Evolutionary conservation across 2,329 filamentous ascomycete genomes (phyloP), one percentile per base, ranked within the genome.

Genomic region (Claviceps sp.): DNA sequence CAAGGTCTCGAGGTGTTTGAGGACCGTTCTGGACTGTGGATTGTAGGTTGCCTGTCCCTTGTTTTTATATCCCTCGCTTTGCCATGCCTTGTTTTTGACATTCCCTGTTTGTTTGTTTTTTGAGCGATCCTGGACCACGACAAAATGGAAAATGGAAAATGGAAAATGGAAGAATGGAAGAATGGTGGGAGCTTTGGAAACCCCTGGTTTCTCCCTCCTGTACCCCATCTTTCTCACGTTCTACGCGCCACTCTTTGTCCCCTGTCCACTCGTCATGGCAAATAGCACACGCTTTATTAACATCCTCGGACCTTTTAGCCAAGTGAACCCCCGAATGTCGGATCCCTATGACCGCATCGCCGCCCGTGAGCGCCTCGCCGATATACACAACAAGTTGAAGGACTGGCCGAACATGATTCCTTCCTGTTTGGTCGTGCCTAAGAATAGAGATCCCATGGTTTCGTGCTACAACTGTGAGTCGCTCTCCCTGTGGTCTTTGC

Each of bases 331-430:
- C 18, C 50, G 54, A 37, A 46, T 50, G 11, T 42, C 54, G 48
- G 54, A 58, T 9, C 16, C 47, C 9, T 47, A 55, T 50, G 52
- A 60, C 2, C 56, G 59, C 53, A 47, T 49, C 30, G 52, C 49
- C 51, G 57, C 54, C 45, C 55, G 47, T 47, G 57, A 30, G 11
- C 56, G 60, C 18, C 57, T 70, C 2, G 50, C 59, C 8, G 53
- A 52, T 0, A 56, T 68, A 14, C 61, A 61, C 7, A 60, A 61
- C 5, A 61, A 58, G 13, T 57, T 71, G 5, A 62, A 58, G 11
- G 61, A 69, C 44, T 71, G 68, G 68, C 58, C 62, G 1, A 65
- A 58, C 7, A 60, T 69, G 4, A 55, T 71, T 4, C 66, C 68
- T 1, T 63, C 63, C 14, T 71, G 66, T 54, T 56, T 67, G 9